Base-by-base conservation (phyloP, 2,329 filamentous ascomycete genomes). In the Lachnellula occidentalis region DNA sequence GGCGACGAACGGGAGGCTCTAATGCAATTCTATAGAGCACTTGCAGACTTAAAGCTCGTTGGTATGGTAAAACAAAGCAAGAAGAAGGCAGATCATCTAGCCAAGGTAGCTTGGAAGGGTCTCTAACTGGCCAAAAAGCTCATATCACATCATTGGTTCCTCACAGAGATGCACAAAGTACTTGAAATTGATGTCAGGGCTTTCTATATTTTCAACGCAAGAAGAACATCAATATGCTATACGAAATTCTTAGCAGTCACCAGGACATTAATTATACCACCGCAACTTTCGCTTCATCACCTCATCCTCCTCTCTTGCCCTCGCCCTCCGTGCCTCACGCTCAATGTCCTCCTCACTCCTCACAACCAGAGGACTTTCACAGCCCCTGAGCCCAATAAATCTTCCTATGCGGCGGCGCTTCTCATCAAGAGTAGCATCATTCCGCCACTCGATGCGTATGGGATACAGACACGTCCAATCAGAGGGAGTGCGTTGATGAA, bases 31-130 rank as follows among this genome's bases (percentile, higher is more conserved):
- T 96, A 96, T 71, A 81, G 85, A 57, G 88, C 82, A 5, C 71
- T 97, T 58, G 90, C 92, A 0, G 94, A 99, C 71, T 72, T 99
- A 69, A 87, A 86, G 70, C 82, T 86, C 51, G 77, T 99, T 65
- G 94, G 94, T 7, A 87, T 96, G 72, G 80, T 97, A 58, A 96
- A 94, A 74, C 79, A 81, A 58, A 97, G 87, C 67, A 88, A 87
- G 72, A 96, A 92, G 77, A 96, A 95, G 77, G 83, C 85, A 22
- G 94, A 97, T 69, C 92, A 97, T 72, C 76, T 97, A 62, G 86
- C 90, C 39, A 97, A 96, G 75, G 78, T 91, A 36, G 74, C 78
- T 50, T 89, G 86, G 83, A 91, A 88, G 69, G 94, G 92, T 64
- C 74, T 94, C 58, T 83, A 65, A 72, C 24, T 19, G 19, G 19